These are phyloP conservation scores for Rhodomyrtus tomentosa DNA, from an alignment of 345 rosid genomes.

Conservation along the genomic window DNA sequence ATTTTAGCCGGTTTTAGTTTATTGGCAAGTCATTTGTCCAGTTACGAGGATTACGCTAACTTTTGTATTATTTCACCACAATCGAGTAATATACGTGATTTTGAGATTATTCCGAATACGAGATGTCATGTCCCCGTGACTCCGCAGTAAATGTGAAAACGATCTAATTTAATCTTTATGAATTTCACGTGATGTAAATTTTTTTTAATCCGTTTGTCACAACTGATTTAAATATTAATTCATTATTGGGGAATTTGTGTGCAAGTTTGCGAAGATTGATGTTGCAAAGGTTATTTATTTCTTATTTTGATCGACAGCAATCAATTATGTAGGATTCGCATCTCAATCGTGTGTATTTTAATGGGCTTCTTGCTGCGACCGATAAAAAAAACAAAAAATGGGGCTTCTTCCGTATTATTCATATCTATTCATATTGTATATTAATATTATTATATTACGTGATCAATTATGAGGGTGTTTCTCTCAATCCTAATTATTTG, in stretches of 20 bases:
- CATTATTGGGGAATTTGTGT: not conserved
- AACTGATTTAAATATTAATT: too few species aligned
- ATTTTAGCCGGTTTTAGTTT: not conserved
- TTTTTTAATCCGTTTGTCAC: rapidly evolving
- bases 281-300: not conserved
- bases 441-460: too few species aligned
- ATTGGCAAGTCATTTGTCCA: not conserved
- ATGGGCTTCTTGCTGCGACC: too few species aligned
- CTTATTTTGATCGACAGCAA: not conserved
- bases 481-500: too few species aligned
- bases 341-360: too few species aligned
- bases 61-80: not conserved
- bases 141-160: too few species aligned
- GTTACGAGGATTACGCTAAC: not conserved
- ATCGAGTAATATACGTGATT: not conserved
- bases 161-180: not conserved
- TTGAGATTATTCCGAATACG: not conserved
- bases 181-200: not conserved
- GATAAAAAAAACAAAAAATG: too few species aligned
- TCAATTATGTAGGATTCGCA: not conserved
- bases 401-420: too few species aligned
- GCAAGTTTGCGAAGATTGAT: too few species aligned
- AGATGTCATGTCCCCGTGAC: not conserved
- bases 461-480: too few species aligned
- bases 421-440: too few species aligned